Conservation (phyloP, 75 land plant species). For the Sequoiadendron giganteum region DNA sequence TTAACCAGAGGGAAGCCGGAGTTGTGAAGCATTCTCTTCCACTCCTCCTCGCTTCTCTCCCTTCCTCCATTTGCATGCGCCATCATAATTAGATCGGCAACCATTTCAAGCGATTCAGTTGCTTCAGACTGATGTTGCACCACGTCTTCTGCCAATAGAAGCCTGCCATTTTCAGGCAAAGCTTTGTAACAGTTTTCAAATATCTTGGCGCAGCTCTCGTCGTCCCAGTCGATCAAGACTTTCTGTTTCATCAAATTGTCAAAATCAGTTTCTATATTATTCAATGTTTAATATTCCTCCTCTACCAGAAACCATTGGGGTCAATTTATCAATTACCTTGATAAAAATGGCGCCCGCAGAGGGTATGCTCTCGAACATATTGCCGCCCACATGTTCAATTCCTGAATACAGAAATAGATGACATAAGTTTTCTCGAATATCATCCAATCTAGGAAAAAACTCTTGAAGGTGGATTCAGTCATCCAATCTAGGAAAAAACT, state of each 20-base stretch:
- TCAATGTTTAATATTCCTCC: not conserved
- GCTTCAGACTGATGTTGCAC: not conserved
- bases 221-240: constrained; percentile 17
- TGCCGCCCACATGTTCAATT: not conserved
- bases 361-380: not conserved
- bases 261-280: not conserved
- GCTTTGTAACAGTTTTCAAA: constrained; percentile 15
- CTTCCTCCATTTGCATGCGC: constrained; percentile 7
- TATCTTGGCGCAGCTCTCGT: constrained; percentile 15
- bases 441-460: too few relatives aligned
- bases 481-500: too few relatives aligned
- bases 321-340: not conserved
- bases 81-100: constrained; percentile 9
- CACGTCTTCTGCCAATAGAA: not conserved
- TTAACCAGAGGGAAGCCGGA: not conserved
- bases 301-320: not conserved
- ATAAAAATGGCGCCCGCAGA: not conserved
- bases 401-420: not conserved
- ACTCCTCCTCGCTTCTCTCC: constrained; percentile 6
- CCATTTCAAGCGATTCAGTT: not conserved
- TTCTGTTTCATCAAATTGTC: not conserved
- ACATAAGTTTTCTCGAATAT: too few relatives aligned
- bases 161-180: constrained; percentile 10
- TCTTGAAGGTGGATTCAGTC: too few relatives aligned
- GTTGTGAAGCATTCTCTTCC: not conserved